A percentile compares a stretch with the other conserved stretches of the same genome.
Conservation (phyloP, 805 yeast genomes). For the Wickerhamiella galacta region DNA sequence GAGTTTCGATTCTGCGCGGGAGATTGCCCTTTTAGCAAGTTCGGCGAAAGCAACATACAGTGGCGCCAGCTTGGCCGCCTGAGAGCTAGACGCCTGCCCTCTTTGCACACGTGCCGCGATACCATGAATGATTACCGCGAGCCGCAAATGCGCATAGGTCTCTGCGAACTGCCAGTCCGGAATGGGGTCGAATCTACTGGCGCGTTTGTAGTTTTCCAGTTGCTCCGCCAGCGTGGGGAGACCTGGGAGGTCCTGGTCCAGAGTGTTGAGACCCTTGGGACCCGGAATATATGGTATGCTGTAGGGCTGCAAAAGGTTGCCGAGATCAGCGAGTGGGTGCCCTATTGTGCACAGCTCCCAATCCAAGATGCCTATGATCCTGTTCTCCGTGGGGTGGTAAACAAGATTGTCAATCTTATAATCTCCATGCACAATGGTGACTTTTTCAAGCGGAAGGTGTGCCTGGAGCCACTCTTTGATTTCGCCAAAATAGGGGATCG, state of each 20-base stretch:
- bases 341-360: constrained; percentile 56
- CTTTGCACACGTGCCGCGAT: constrained; percentile 36
- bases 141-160: constrained; percentile 38
- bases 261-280: constrained; percentile 6
- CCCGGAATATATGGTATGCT: constrained; percentile 23
- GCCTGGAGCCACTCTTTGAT: constrained; percentile 28
- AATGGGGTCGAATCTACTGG: constrained; percentile 28
- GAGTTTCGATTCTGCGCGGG: constrained; percentile 1
- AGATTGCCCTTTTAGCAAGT: constrained; percentile 16
- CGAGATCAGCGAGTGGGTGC: constrained; percentile 45
- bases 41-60: constrained; percentile 20
- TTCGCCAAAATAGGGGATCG: constrained; percentile 31
- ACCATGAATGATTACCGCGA: constrained; percentile 45
- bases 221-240: constrained; percentile 14
- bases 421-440: constrained; percentile 45
- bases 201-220: constrained; percentile 15
- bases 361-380: constrained; percentile 39
- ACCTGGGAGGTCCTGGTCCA: constrained; percentile 19
- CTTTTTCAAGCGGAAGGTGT: constrained; percentile 31
- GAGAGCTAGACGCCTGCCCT: constrained; percentile 39
- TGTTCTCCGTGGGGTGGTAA: constrained; percentile 35
- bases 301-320: constrained; percentile 41
- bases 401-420: constrained; percentile 48
- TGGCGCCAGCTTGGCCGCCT: constrained; percentile 28
- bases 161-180: constrained; percentile 35